phyloP scores from a whole-genome alignment of 2,329 filamentous ascomycete genomes.

The Xylaria hypoxylon region DNA sequence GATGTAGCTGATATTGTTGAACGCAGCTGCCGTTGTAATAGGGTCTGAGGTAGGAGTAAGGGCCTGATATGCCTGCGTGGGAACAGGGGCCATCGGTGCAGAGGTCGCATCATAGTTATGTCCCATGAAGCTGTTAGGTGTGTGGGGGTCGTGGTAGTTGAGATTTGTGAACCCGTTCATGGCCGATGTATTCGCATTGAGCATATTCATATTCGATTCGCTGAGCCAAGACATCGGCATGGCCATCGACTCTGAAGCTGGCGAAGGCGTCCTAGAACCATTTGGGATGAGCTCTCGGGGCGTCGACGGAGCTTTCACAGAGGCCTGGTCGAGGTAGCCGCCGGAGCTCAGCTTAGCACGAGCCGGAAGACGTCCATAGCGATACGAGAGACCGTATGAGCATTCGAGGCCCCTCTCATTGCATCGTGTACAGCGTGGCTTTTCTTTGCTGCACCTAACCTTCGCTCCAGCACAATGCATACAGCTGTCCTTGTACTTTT shows the following conservation, averaged over 20 bases:
- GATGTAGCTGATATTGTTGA: conserved; percentile 36
- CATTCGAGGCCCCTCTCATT: conserved; percentile 40
- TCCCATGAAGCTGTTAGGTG: conserved; percentile 30
- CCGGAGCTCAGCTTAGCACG: conserved; percentile 37
- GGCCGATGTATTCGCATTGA: conserved; percentile 30
- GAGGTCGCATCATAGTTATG: conserved; percentile 29
- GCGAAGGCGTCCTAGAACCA: conserved; percentile 39
- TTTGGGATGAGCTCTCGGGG: conserved; percentile 40
- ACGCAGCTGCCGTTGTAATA: conserved; percentile 27
- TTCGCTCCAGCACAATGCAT: conserved; percentile 43
- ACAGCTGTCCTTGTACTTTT: conserved; percentile 46
- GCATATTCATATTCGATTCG: conserved; percentile 34
- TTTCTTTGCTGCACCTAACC: conserved; percentile 45
- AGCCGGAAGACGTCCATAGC: conserved; percentile 44
- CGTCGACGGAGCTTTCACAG: conserved; percentile 33
- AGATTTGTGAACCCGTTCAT: conserved; percentile 36
- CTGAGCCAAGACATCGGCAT: conserved; percentile 39
- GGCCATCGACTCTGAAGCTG: conserved; percentile 31
- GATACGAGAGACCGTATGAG: conserved; percentile 43
- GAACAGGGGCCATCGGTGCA: conserved; percentile 27
- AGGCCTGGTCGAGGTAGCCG: conserved; percentile 35
- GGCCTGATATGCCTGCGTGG: conserved; percentile 27
- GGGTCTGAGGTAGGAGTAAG: conserved; percentile 38
- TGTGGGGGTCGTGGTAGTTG: conserved; percentile 38
- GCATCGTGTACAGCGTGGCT: conserved; percentile 43